Conservation (phyloP, 1,139 yeast genomes). For the Kodamaea sp. region DNA sequence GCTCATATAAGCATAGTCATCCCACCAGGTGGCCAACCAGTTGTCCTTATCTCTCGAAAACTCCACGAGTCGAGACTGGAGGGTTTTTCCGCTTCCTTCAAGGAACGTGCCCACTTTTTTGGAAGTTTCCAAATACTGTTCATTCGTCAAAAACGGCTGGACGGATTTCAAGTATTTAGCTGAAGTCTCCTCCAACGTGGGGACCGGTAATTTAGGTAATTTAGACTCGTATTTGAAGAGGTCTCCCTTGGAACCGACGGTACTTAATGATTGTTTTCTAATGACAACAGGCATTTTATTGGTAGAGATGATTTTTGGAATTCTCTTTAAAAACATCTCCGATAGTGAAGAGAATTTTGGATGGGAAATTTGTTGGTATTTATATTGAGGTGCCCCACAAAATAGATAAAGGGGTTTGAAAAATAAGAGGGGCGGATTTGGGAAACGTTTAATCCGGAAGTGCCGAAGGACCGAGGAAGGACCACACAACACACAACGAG, state of each 20-base stretch:
- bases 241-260: slow-evolving; percentile 53
- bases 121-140: slow-evolving; percentile 55
- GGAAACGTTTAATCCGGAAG: no score
- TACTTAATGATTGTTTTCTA: slow-evolving; percentile 21
- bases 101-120: slow-evolving; percentile 64
- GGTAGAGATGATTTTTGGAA: slow-evolving; percentile 1
- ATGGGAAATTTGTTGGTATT: background rate
- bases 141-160: slow-evolving; percentile 56
- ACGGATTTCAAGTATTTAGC: slow-evolving; percentile 67
- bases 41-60: slow-evolving; percentile 66
- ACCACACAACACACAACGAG: no score
- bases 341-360: background rate
- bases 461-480: no score
- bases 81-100: slow-evolving; percentile 58
- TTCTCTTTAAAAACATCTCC: slow-evolving; percentile 3
- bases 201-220: slow-evolving; percentile 86
- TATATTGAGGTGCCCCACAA: slow-evolving; percentile 3
- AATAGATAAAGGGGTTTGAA: background rate
- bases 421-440: background rate
- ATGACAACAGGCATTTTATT: slow-evolving; percentile 9
- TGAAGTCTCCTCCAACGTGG: slow-evolving; percentile 70
- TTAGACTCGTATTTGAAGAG: slow-evolving; percentile 70
- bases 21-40: slow-evolving; percentile 95
- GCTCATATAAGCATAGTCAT: slow-evolving; percentile 85
- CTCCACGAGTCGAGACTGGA: slow-evolving; percentile 63